Percentiles rank a stretch among this genome's conserved stretches.
Conservation (phyloP, 225 moss, liverwort and hornwort species). For the Ulota crispa region DNA sequence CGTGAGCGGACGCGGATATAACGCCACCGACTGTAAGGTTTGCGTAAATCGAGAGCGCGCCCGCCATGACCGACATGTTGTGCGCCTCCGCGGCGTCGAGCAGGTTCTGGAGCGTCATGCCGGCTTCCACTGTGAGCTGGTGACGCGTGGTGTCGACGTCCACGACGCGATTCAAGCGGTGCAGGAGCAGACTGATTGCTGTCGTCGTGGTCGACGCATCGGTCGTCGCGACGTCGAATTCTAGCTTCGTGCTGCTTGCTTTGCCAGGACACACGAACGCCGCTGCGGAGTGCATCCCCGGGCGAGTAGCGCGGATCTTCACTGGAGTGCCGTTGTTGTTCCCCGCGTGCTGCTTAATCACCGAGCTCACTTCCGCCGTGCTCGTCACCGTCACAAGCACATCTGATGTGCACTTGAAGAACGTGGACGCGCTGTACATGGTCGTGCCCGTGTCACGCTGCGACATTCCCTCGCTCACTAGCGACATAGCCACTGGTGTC, state of each 20-base stretch:
- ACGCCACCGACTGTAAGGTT: slow-evolving; percentile 13
- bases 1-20: slow-evolving; percentile 1
- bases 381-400: neutral
- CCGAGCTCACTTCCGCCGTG: neutral
- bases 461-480: neutral
- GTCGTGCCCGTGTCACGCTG: neutral
- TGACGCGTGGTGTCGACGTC: neutral
- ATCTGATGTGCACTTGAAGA: slow-evolving; percentile 15
- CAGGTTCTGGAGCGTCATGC: neutral
- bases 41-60: neutral
- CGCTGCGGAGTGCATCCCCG: neutral
- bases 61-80: neutral
- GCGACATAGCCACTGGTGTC: no score
- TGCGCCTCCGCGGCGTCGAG: neutral
- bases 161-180: slow-evolving; percentile 11
- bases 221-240: neutral
- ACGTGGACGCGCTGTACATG: neutral
- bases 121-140: slow-evolving; percentile 7
- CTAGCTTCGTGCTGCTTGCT: neutral
- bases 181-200: slow-evolving; percentile 8
- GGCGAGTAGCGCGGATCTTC: slow-evolving; percentile 22
- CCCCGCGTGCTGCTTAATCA: slow-evolving; percentile 1
- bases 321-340: neutral
- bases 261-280: neutral
- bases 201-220: neutral